phyloP scores from a whole-genome alignment of 345 rosid species.

The Iberis pinnata region DNA sequence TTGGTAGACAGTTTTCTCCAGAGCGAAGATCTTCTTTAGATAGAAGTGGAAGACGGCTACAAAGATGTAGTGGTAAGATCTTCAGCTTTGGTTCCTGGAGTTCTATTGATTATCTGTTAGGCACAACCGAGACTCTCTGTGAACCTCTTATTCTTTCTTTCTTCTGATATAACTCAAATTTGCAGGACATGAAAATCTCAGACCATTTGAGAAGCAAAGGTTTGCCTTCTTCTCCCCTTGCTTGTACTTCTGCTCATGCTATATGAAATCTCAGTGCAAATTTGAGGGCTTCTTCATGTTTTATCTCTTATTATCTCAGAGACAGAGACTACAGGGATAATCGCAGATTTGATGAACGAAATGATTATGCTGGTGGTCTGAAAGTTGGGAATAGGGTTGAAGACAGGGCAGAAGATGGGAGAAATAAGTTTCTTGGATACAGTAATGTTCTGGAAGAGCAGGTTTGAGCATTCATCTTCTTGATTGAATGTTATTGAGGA shows the following conservation, averaged over 20 bases:
- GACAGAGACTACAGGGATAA: slow-evolving; percentile 50
- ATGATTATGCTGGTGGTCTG: slow-evolving; percentile 51
- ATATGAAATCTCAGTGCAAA: not conserved
- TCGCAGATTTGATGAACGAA: slow-evolving; percentile 43
- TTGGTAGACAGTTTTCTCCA: slow-evolving; percentile 69
- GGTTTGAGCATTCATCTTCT: slow-evolving; percentile 41
- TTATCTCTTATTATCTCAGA: slow-evolving; percentile 29
- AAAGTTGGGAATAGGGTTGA: slow-evolving; percentile 43
- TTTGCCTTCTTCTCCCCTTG: slow-evolving; percentile 18
- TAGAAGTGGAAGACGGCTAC: slow-evolving; percentile 42
- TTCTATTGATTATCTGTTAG: slow-evolving; percentile 2
- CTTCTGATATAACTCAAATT: slow-evolving; percentile 16
- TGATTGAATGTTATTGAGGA: slow-evolving; percentile 5
- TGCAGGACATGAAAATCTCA: slow-evolving; percentile 65
- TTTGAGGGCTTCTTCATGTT: slow-evolving; percentile 9
- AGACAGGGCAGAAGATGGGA: slow-evolving; percentile 43
- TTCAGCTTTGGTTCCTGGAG: slow-evolving; percentile 15
- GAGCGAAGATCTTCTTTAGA: slow-evolving; percentile 46
- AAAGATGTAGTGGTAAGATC: slow-evolving; percentile 48
- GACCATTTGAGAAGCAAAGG: slow-evolving; percentile 54
- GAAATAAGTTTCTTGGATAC: slow-evolving; percentile 37
- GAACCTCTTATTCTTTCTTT: slow-evolving; percentile 9
- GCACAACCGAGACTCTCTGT: not conserved
- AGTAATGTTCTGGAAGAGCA: slow-evolving; percentile 46
- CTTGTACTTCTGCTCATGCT: not conserved